Percentiles rank a stretch among this genome's conserved stretches.
These are phyloP conservation scores for Fusarium napiforme DNA, from an alignment of 2,329 filamentous ascomycete genomes.

Conservation along the genomic window DNA sequence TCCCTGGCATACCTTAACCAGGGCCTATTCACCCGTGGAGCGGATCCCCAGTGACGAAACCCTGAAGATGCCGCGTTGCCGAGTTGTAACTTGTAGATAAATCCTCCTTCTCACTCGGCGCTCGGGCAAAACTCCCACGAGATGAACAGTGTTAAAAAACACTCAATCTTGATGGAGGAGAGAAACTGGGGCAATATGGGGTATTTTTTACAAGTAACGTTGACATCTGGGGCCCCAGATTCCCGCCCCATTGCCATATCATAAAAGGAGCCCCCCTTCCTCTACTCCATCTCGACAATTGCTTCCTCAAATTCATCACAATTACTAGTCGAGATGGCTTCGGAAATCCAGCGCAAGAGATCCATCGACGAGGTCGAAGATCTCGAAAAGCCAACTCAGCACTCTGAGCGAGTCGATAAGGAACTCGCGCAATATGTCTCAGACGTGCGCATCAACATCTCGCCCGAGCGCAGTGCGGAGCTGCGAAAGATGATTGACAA, in stretches of 20 bases:
- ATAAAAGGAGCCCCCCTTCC: background rate
- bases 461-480: slow-evolving; percentile 67
- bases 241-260: background rate
- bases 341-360: slow-evolving; percentile 26
- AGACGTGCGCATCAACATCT: slow-evolving; percentile 65
- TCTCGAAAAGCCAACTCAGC: slow-evolving; percentile 57
- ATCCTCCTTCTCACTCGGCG: slow-evolving; percentile 8
- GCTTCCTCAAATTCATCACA: background rate
- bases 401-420: slow-evolving; percentile 67
- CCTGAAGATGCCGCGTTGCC: slow-evolving; percentile 20
- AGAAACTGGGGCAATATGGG: slow-evolving; percentile 2
- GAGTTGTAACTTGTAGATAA: slow-evolving; percentile 15
- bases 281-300: background rate
- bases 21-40: background rate
- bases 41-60: slow-evolving; percentile 14
- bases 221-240: slow-evolving; percentile 12
- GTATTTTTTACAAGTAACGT: background rate
- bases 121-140: slow-evolving; percentile 25
- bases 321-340: slow-evolving; percentile 12
- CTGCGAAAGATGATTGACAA: slow-evolving; percentile 74
- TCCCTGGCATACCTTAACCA: background rate
- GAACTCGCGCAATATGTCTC: slow-evolving; percentile 75
- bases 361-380: slow-evolving; percentile 47
- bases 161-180: background rate
- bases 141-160: background rate